Evolutionary conservation across 139 green algal species (phyloP), one percentile per base, ranked within the genome.

Genomic region (Spirogloea muscicola): DNA sequence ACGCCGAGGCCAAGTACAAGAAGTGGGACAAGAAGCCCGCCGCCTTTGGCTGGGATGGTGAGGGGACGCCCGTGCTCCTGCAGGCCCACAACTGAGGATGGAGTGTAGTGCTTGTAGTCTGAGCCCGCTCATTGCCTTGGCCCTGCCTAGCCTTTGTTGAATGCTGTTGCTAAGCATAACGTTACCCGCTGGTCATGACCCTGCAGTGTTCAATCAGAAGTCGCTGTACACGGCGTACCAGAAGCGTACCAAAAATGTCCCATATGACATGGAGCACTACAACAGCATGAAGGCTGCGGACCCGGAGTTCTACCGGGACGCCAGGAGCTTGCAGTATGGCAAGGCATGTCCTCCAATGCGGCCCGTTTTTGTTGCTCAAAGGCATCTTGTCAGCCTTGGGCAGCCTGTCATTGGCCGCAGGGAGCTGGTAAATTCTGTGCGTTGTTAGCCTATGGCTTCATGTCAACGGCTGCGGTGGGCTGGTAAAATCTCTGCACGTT

Each of bases 231-330:
- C 86, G 0, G 82, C 90, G 0, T 96, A 97, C 77, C 79, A 96
- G 55, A 93, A 92, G 82, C 86, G 92, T 9, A 85, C 89, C 0
- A 86, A 85, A 5, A 76, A 87, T 6, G 84, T 94, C 27, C 58
- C 77, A 0, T 36, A 33, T 29, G 48, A 59, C 21, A 41, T 58
- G 10, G 72, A 89, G 65, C 90, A 91, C 18, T 96, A 96, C 61
- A 85, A 96, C 63, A 83, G 76, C 2, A 72, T 80, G 3, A 97
- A 95, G 85, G 88, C 76, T 0, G 52, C 46, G 6, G 78, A 89
- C 48, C 86, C 89, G 1, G 88, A 96, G 42, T 95, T 96, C 60
- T 96, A 96, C 79, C 68, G 87, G 21, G 76, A 86, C 39, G 81
- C 76, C 3, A 88, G 94, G 82, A 88, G 72, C 38, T 57, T 96